Base-by-base conservation (phyloP, 2,329 filamentous ascomycete species). In the Fusarium verrucosum region DNA sequence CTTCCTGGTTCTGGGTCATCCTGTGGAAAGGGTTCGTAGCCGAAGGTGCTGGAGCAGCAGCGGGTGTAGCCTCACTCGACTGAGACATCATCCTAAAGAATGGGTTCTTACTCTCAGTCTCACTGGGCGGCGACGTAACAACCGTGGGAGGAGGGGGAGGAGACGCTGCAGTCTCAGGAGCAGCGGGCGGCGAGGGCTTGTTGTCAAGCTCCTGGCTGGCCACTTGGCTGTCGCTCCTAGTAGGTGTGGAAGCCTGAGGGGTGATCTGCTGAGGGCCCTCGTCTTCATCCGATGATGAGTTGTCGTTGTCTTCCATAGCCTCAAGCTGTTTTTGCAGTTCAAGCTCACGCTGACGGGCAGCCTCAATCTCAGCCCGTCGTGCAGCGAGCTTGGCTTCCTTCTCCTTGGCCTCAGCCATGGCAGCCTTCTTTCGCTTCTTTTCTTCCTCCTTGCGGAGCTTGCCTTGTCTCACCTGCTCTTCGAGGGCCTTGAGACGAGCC, bases 391-490 rank as follows among this genome's bases (percentile, higher is more conserved):
- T 90, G 50, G 88, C 83, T 76, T 98, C 94, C 75, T 96, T 94
- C 71, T 97, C 92, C 77, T 92, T 94, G 9, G 93, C 87, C 69
- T 95, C 92, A 45, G 90, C 91, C 72, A 91, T 83, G 10, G 93
- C 93, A 20, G 92, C 94, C 80, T 97, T 94, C 82, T 93, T 95
- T 70, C 87, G 90, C 64, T 89, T 92, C 82, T 96, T 97, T 80
- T 97, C 95, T 76, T 99, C 95, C 69, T 96, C 91, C 78, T 97
- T 98, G 83, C 92, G 94, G 49, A 98, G 80, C 81, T 98, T 99
- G 72, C 94, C 92, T 74, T 94, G 92, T 64, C 89, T 89, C 49
- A 98, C 93, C 77, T 97, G 93, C 75, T 98, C 93, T 77, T 99
- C 94, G 10, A 99, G 86, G 16, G 92, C 93, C 74, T 89, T 92